phyloP scores from a whole-genome alignment of 2,329 filamentous ascomycete genomes.

The Penicillium aurantiogriseum region DNA sequence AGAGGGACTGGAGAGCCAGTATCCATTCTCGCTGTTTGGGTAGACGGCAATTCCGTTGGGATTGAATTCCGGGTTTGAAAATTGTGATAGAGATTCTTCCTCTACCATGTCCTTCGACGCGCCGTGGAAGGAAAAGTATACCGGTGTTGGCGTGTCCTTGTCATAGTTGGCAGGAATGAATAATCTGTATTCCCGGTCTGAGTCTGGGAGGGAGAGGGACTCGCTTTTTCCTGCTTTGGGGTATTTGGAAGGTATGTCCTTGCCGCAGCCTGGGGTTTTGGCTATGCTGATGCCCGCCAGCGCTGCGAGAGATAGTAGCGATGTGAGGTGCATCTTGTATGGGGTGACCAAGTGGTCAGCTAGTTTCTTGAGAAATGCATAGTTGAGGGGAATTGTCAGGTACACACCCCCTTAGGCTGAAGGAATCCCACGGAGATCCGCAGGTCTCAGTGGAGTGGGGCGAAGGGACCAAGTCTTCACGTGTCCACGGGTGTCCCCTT shows the following conservation, averaged over 20 bases:
- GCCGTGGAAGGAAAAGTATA: constrained; percentile 53
- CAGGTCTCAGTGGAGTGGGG: neutral
- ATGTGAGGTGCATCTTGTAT: constrained; percentile 2
- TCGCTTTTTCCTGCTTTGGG: constrained; percentile 17
- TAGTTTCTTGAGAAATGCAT: neutral
- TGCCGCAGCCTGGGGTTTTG: constrained; percentile 19
- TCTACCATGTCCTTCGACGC: constrained; percentile 36
- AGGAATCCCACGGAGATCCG: neutral
- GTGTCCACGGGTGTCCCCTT: neutral
- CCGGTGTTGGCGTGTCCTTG: constrained; percentile 33
- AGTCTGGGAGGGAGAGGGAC: constrained; percentile 12
- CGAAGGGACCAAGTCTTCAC: neutral
- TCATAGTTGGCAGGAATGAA: constrained; percentile 38
- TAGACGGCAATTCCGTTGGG: constrained; percentile 48
- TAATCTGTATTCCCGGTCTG: constrained; percentile 25
- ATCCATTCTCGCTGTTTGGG: constrained; percentile 45
- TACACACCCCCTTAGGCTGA: neutral
- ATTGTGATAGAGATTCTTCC: constrained; percentile 46
- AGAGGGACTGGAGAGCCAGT: constrained; percentile 36
- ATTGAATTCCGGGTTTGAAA: constrained; percentile 47
- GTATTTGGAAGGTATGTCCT: constrained; percentile 18
- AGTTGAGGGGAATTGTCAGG: neutral
- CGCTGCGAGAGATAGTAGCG: constrained; percentile 8
- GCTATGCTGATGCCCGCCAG: constrained; percentile 3
- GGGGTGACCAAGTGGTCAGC: neutral